phyloP scores from a whole-genome alignment of 495 filamentous ascomycete species.

The Geopyxis carbonaria region DNA sequence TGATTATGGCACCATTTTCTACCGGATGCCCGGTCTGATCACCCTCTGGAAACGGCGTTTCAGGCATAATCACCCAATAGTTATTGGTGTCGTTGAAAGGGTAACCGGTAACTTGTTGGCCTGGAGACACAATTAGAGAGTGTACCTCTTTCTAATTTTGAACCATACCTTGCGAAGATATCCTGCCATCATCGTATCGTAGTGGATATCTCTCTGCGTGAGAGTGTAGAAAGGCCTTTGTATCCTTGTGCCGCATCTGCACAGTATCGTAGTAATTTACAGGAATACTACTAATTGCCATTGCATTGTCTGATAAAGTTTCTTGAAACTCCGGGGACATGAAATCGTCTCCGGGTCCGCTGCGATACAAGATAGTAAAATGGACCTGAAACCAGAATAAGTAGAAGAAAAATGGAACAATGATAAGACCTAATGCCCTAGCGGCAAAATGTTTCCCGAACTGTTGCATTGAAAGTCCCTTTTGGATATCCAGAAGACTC shows the following conservation, averaged over 20 bases:
- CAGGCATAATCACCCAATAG: constrained; percentile 83
- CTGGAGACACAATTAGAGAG: constrained; percentile 8
- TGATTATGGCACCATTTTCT: constrained; percentile 70
- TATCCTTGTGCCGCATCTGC: constrained; percentile 86
- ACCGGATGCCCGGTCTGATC: constrained; percentile 43
- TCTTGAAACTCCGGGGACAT: constrained; percentile 98
- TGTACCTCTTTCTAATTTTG: neutral
- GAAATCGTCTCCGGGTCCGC: constrained; percentile 93
- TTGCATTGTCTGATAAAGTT: constrained; percentile 81
- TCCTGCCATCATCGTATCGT: constrained; percentile 90
- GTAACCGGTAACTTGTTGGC: constrained; percentile 92
- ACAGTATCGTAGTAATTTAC: constrained; percentile 85
- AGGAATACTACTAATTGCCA: constrained; percentile 67
- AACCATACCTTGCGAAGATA: constrained; percentile 66
- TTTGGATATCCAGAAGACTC: constrained; percentile 79
- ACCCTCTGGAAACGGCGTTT: constrained; percentile 35
- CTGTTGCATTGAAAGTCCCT: constrained; percentile 54
- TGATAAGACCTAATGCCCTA: constrained; percentile 61
- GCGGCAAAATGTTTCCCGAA: constrained; percentile 85
- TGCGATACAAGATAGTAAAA: constrained; percentile 72
- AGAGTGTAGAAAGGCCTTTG: constrained; percentile 87
- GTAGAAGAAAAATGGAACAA: constrained; percentile 92
- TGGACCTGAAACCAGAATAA: constrained; percentile 99
- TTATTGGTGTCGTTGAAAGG: constrained; percentile 98
- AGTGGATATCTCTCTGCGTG: constrained; percentile 79